Conservation (phyloP, 164 flowering plant species). For the Dillenia turbinata region DNA sequence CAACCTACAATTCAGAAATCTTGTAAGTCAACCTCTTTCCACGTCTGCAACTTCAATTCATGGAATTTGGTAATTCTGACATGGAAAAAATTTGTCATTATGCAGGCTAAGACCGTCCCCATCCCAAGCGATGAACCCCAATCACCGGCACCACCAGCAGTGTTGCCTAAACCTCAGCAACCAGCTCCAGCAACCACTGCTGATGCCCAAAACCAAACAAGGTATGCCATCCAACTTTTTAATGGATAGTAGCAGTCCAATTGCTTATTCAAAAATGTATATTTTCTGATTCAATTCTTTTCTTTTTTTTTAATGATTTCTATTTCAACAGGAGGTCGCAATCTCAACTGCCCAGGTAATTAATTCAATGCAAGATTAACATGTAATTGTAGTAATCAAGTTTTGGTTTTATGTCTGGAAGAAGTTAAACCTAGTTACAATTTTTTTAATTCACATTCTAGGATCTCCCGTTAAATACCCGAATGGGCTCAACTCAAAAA, state of each 20-base stretch:
- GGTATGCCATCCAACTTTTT: constrained; percentile 11
- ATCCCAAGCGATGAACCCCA: constrained; percentile 26
- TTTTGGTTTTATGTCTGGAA: background rate
- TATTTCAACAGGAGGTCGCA: constrained; percentile 16
- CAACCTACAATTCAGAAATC: constrained; percentile 63
- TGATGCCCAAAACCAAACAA: constrained; percentile 21
- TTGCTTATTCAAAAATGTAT: background rate
- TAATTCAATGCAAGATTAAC: background rate
- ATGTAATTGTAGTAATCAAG: background rate
- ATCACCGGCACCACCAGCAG: constrained; percentile 10
- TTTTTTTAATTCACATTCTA: constrained; percentile 21
- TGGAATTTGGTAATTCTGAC: background rate
- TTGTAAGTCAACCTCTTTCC: constrained; percentile 41
- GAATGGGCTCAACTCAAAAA: constrained; percentile 16
- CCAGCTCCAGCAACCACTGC: constrained; percentile 10
- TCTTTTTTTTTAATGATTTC: background rate
- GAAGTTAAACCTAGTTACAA: constrained; percentile 1
- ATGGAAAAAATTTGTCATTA: background rate
- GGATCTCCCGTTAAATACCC: constrained; percentile 25
- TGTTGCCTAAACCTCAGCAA: constrained; percentile 21
- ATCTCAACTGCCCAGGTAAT: constrained; percentile 23
- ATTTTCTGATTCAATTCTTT: background rate
- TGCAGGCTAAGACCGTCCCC: constrained; percentile 50
- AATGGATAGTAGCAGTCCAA: no score
- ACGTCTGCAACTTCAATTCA: background rate